Evolutionary conservation across 495 filamentous ascomycete species (phyloP).

Genomic region (Mycothermus thermophilus): DNA sequence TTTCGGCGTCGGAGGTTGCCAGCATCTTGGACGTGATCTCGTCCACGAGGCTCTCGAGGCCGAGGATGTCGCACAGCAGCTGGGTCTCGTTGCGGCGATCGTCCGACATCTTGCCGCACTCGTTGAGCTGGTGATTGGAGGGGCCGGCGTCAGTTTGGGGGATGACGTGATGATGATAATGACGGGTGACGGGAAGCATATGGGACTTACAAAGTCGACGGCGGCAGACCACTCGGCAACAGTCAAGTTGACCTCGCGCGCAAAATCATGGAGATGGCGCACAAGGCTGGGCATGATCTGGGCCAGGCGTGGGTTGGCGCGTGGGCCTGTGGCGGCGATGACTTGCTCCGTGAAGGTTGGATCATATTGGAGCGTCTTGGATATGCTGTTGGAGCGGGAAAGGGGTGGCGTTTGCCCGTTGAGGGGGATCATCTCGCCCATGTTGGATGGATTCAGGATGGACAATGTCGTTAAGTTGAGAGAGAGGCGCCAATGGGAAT

Average conservation of each 20-base stretch:
- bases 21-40: conserved; percentile 58
- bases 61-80: conserved; percentile 57
- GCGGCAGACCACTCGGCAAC: conserved; percentile 38
- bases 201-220: conserved; percentile 29
- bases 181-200: conserved; percentile 4
- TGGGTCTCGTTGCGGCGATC: conserved; percentile 62
- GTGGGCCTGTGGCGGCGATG: conserved; percentile 55
- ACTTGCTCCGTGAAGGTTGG: conserved; percentile 54
- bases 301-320: conserved; percentile 42
- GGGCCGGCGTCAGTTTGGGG: conserved; percentile 4
- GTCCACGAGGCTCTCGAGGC: conserved; percentile 55
- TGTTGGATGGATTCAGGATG: too few relatives aligned
- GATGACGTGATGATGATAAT: background rate
- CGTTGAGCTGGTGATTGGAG: conserved; percentile 42
- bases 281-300: conserved; percentile 41
- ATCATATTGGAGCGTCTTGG: conserved; percentile 25
- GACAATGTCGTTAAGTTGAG: too few relatives aligned
- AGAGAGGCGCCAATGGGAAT: too few relatives aligned
- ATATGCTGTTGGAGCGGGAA: conserved; percentile 1
- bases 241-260: conserved; percentile 44
- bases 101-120: conserved; percentile 56
- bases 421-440: conserved; percentile 16
- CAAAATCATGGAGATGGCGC: conserved; percentile 45
- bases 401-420: background rate
- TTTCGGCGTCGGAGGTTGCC: conserved; percentile 35